These are phyloP conservation scores for Nelumbo lutea DNA, from an alignment of 164 flowering plant genomes.

Conservation along the genomic window DNA sequence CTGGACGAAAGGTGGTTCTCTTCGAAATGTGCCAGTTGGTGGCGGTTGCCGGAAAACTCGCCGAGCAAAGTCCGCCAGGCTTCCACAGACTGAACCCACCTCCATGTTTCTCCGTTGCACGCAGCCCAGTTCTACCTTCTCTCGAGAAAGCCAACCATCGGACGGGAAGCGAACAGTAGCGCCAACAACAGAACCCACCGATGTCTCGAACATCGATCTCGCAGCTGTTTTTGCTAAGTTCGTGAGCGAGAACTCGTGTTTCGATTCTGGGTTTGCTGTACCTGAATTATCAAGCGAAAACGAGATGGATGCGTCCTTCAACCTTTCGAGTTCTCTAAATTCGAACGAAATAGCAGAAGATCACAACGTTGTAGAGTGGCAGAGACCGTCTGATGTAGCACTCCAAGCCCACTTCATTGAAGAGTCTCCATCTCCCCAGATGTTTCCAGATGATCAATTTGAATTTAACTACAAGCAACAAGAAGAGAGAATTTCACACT, in stretches of 20 bases:
- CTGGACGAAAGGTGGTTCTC: constrained; percentile 82
- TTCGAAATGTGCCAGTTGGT: constrained; percentile 70
- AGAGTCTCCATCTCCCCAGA: background rate
- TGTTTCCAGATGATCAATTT: background rate
- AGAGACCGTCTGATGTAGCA: background rate
- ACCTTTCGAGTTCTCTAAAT: background rate
- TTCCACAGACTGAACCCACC: background rate
- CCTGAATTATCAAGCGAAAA: constrained; percentile 1
- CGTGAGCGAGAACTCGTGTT: constrained; percentile 29
- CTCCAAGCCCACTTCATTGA: constrained; percentile 3
- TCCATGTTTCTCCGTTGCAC: background rate
- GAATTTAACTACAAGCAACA: background rate
- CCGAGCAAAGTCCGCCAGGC: constrained; percentile 22
- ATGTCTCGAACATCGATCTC: constrained; percentile 39
- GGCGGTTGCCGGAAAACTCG: constrained; percentile 73
- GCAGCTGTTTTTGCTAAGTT: constrained; percentile 55
- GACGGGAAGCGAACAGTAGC: background rate
- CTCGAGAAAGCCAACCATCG: too few relatives aligned
- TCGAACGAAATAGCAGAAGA: background rate
- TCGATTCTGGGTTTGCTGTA: constrained; percentile 3
- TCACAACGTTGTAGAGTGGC: background rate
- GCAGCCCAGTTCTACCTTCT: too few relatives aligned
- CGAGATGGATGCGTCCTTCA: constrained; percentile 4
- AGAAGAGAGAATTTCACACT: constrained; percentile 6
- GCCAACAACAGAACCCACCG: background rate